These are phyloP conservation scores for Carex scoparia DNA, from an alignment of 176 grass and related monocot genomes.

Conservation along the genomic window DNA sequence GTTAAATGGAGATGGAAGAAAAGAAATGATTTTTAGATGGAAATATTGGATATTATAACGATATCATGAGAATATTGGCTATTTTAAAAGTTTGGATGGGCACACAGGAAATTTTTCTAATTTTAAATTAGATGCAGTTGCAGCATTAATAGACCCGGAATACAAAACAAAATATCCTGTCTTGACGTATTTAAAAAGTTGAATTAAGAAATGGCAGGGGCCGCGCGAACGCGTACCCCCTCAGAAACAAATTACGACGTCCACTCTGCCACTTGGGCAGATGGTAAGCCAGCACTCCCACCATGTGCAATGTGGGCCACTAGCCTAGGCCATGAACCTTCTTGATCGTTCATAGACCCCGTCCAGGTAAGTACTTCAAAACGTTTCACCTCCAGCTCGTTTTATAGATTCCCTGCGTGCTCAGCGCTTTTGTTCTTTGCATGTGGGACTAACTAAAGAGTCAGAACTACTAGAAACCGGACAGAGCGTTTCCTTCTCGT, in stretches of 20 bases:
- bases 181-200: not conserved
- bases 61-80: too few species aligned
- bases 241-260: constrained; percentile 41
- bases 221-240: constrained; percentile 64
- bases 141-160: not conserved
- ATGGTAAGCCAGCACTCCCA: constrained; percentile 35
- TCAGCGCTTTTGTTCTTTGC: not conserved
- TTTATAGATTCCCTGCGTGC: not conserved
- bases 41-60: too few species aligned
- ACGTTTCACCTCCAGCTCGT: not conserved
- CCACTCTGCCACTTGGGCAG: constrained; percentile 35
- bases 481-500: not conserved
- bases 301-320: constrained; percentile 30
- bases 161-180: not conserved
- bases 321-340: constrained; percentile 29
- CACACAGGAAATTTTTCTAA: too few species aligned
- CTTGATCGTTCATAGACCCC: constrained; percentile 24
- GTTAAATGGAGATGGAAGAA: too few species aligned
- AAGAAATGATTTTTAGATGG: too few species aligned
- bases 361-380: constrained; percentile 39
- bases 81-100: too few species aligned
- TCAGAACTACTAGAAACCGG: not conserved
- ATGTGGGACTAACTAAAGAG: not conserved
- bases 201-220: constrained; percentile 27
- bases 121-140: not conserved